A percentile compares a stretch with the other conserved stretches of the same genome.
Conservation (phyloP, 106 monocot species). For the Dendrobium huoshanense region DNA sequence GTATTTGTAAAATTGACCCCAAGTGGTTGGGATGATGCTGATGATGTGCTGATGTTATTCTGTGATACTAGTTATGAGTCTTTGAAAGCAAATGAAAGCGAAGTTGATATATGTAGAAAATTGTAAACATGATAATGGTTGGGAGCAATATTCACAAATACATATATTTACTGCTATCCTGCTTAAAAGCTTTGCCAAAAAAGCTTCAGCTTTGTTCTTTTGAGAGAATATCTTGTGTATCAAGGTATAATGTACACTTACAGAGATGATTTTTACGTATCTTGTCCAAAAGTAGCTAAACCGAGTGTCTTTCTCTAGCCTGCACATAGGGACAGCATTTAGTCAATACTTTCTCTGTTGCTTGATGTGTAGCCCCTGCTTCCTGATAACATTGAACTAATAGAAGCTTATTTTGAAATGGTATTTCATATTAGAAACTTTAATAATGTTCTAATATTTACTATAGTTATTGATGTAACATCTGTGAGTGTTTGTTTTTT, state of each 20-base stretch:
- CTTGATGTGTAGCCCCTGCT: not conserved
- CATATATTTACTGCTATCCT: not conserved
- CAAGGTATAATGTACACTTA: constrained; percentile 11
- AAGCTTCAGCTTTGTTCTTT: too few species aligned
- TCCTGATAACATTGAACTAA: not conserved
- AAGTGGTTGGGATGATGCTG: not conserved
- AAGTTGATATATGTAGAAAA: not conserved
- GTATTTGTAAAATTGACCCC: not conserved
- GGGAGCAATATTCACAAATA: not conserved
- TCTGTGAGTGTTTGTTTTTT: too few species aligned
- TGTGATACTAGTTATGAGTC: not conserved
- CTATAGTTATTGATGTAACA: too few species aligned
- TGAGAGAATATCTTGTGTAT: too few species aligned
- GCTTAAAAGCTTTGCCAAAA: too few species aligned
- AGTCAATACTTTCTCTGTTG: not conserved
- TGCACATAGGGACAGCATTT: constrained; percentile 15
- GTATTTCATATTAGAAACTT: too few species aligned
- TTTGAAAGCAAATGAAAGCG: not conserved
- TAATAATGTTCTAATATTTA: too few species aligned
- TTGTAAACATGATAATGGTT: not conserved
- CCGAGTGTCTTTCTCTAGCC: constrained; percentile 36
- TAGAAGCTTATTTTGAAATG: not conserved
- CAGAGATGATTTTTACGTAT: constrained; percentile 25
- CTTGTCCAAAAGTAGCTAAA: constrained; percentile 43
- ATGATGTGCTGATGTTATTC: not conserved